Evolutionary conservation across 495 filamentous ascomycete species (phyloP).

Genomic region (Neurospora sublineolata): DNA sequence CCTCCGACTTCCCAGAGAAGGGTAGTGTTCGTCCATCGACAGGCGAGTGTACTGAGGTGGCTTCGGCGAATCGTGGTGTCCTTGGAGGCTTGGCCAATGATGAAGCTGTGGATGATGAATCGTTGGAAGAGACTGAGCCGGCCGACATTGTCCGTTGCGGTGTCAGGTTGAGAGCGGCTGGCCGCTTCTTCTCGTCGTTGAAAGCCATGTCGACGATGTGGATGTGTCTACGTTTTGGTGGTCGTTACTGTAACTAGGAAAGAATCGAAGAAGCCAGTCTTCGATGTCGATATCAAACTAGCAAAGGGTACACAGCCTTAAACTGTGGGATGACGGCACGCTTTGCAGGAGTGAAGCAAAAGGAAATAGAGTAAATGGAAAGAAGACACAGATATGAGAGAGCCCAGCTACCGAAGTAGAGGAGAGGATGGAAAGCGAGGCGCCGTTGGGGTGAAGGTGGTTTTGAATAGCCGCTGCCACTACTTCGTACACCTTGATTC

Average conservation of each 20-base stretch:
- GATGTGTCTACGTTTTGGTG: conserved; percentile 4
- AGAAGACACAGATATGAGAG: conserved; percentile 31
- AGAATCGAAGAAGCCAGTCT: conserved; percentile 27
- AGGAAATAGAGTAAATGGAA: conserved; percentile 18
- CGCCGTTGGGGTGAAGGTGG: conserved; percentile 29
- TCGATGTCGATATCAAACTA: conserved; percentile 17
- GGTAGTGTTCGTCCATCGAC: conserved; percentile 53
- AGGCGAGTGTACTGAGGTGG: conserved; percentile 77
- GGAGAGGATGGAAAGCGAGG: conserved; percentile 22
- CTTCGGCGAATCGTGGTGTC: conserved; percentile 82
- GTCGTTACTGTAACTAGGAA: conserved; percentile 11
- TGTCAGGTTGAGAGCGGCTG: conserved; percentile 35
- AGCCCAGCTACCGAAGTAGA: conserved; percentile 44
- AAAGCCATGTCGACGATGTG: conserved; percentile 12
- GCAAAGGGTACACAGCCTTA: conserved; percentile 8
- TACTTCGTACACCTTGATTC: conserved; percentile 16
- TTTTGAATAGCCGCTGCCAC: conserved; percentile 44
- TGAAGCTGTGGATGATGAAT: conserved; percentile 41
- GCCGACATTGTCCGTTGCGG: conserved; percentile 37
- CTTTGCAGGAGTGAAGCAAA: conserved; percentile 12
- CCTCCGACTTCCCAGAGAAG: conserved; percentile 51
- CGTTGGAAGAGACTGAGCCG: conserved; percentile 42
- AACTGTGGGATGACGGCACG: not conserved
- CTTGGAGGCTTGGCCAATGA: conserved; percentile 63
- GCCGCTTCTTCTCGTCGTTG: conserved; percentile 40